A percentile compares a stretch with the other conserved stretches of the same genome.
These are phyloP conservation scores for Emericellopsis atlantica DNA, from an alignment of 2,329 filamentous ascomycete genomes.

Conservation along the genomic window DNA sequence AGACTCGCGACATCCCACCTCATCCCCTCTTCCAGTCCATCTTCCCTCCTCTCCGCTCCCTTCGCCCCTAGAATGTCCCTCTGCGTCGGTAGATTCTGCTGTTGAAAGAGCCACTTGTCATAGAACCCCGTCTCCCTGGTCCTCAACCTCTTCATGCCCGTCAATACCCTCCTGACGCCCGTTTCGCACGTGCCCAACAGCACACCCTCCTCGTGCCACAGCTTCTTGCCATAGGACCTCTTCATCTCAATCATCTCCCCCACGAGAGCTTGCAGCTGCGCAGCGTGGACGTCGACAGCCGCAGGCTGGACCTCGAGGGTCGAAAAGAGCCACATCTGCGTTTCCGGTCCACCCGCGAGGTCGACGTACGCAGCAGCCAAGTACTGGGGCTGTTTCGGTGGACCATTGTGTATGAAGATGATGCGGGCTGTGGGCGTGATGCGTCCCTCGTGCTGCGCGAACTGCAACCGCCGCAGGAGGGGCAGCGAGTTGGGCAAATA, in stretches of 20 bases:
- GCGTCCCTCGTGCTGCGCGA: conserved; percentile 29
- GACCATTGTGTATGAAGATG: conserved; percentile 8
- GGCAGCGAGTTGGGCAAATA: conserved; percentile 47
- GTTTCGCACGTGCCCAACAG: conserved; percentile 22
- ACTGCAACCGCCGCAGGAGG: conserved; percentile 51
- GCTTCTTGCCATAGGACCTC: conserved; percentile 7
- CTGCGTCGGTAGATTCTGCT: conserved; percentile 26
- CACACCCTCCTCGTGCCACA: conserved; percentile 14
- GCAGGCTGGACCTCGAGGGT: conserved; percentile 17
- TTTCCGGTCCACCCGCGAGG: conserved; percentile 46
- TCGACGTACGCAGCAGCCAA: conserved; percentile 52
- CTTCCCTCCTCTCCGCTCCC: neutral
- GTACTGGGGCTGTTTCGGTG: neutral
- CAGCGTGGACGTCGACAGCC: conserved; percentile 12
- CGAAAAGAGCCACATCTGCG: conserved; percentile 51
- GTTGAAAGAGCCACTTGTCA: conserved; percentile 47
- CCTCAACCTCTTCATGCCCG: conserved; percentile 6
- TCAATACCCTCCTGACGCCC: conserved; percentile 11
- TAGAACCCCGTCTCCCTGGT: conserved; percentile 16
- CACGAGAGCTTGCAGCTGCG: conserved; percentile 18
- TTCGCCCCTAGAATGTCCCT: conserved; percentile 1
- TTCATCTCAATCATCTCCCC: conserved; percentile 9
- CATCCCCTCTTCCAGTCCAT: conserved; percentile 31
- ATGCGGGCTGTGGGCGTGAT: conserved; percentile 30
- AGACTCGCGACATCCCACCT: conserved; percentile 38